Evolutionary conservation across 257 asterid genomes (phyloP), one percentile per base, ranked within the genome.

Genomic region (Gardenia jasminoides): DNA sequence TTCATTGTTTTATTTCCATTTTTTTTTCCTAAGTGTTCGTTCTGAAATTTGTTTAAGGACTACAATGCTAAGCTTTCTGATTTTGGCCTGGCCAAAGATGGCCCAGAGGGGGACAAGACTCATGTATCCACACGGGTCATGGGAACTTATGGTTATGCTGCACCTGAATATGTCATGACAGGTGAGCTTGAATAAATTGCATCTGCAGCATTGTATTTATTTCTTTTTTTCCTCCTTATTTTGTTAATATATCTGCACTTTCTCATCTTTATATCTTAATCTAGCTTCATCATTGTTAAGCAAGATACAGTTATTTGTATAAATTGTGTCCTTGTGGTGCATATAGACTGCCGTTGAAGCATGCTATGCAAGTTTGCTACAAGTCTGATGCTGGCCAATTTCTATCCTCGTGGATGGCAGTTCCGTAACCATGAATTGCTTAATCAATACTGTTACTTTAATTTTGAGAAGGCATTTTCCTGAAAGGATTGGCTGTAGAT

Each of bases 121-220:
- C 99, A 95, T 64, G 99, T 95, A 54, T 95, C 99, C 47, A 95
- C 99, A 7, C 97, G 99, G 70, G 99, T 95, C 65, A 95, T 95
- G 99, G 98, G 99, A 67, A 95, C 99, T 4, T 93, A 95, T 33
- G 99, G 99, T 33, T 93, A 95, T 79, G 99, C 99, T 16, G 99
- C 99, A 66, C 99, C 99, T 6, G 98, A 95, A 80, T 95, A 95
- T 81, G 97, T 95, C 72, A 95, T 95, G 99, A 95, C 99, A 33
- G 99, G 99, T 93, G 83, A 74, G 30, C 61, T 17, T 58, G 31
- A 54, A 44, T 36, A 11, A 58, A 6, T 47, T 36, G 12, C 82
- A 44, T 33, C 15, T 52, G 70, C 58, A 62, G 31, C 59, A 46
- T 8, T 8, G 16, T 44, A 17, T 52, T n/a, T 44, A 44, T 65